Percentiles rank a stretch among this genome's conserved stretches.
These are phyloP conservation scores for Daedalea quercina DNA, from an alignment of 768 basidiomycete species.

Conservation along the genomic window DNA sequence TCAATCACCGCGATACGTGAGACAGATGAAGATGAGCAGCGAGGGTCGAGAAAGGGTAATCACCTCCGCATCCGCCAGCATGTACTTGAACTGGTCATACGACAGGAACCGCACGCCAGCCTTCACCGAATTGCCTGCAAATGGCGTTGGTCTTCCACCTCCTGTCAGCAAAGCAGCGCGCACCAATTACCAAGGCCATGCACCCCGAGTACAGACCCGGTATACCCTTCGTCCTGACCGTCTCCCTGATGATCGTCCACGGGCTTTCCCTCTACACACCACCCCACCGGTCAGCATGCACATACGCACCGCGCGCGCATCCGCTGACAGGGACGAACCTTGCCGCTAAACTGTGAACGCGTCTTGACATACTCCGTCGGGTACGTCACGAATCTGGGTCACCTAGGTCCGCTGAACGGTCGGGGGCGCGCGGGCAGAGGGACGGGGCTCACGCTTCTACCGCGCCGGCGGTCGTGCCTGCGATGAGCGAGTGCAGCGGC, in stretches of 20 bases:
- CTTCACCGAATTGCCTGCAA: constrained; percentile 74
- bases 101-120: constrained; percentile 94
- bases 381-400: constrained; percentile 70
- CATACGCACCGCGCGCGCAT: neutral
- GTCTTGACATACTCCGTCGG: constrained; percentile 94
- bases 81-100: constrained; percentile 87
- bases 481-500: constrained; percentile 79
- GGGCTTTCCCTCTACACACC: constrained; percentile 54
- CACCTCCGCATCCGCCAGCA: constrained; percentile 81
- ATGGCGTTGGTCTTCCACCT: neutral
- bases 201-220: constrained; percentile 91
- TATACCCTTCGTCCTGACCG: constrained; percentile 69
- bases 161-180: neutral
- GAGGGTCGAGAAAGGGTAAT: constrained; percentile 12
- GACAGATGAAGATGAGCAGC: neutral
- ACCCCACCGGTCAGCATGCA: neutral
- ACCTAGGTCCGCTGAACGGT: neutral
- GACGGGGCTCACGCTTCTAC: constrained; percentile 71
- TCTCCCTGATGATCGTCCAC: constrained; percentile 66
- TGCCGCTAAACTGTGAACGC: constrained; percentile 83
- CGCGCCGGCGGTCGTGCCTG: constrained; percentile 88
- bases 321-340: constrained; percentile 34
- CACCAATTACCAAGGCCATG: constrained; percentile 73
- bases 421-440: neutral
- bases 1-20: constrained; percentile 24